Evolutionary conservation across 352 stramenopile species (phyloP), one percentile per base, ranked within the genome.

Genomic region (Phytophthora colocasiae): DNA sequence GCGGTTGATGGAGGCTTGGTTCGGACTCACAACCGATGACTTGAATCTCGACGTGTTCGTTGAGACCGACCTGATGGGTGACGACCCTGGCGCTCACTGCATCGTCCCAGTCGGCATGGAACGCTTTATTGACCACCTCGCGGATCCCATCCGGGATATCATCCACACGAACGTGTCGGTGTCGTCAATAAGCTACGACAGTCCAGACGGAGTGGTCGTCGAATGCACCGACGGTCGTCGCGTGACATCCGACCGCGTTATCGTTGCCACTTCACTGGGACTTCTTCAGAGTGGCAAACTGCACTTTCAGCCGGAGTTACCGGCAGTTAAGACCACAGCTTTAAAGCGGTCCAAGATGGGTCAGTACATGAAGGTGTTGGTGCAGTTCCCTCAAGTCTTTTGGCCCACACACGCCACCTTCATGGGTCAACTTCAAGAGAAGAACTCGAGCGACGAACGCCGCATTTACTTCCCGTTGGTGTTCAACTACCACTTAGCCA

Each of bases 351-450:
- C 81, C 11, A 73, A 71, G 11, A 90, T 91, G 73, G 84, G 82
- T 7, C 74, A 71, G 46, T 91, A 83, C 72, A 67, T 97, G 70
- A 93, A 90, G 62, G 51, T 77, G 66, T 73, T 97, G 32, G 75
- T 97, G 45, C 83, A 95, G 10, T 84, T 77, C 26, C 83, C 82
- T 0, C 39, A 75, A 11, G 78, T 90, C 0, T 94, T 94, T 39
- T 92, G 85, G 85, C 68, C 78, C 3, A 57, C 73, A 11, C 36
- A 85, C 31, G 69, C 76, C 14, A 69, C 66, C 19, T 85, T 91
- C 46, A 80, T 88, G 40, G 72, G 66, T 0, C 77, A 89, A 19
- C 60, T 85, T 22, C 22, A 63, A 38, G 62, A 48, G 19, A 71
- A 58, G 11, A 56, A 15, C 24, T 31, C 40, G 0, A 17, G 38